Base-by-base conservation (phyloP, 495 filamentous ascomycete species). In the Collariella sp. region DNA sequence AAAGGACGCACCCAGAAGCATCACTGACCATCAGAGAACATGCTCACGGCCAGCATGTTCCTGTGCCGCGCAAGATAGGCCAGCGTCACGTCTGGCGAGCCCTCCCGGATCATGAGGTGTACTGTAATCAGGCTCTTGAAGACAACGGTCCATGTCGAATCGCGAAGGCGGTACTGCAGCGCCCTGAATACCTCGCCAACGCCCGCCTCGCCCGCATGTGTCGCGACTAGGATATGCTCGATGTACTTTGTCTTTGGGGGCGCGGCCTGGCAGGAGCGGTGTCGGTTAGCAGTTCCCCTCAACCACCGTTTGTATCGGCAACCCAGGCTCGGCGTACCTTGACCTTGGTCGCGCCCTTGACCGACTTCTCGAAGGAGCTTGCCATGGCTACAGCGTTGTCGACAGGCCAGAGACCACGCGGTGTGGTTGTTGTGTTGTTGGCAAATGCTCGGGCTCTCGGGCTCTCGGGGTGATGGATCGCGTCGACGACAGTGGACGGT, bases 191-290 rank as follows among this genome's bases (percentile, higher is more conserved):
- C 87, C 70, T 99, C 93, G 40, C 85, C 94, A 44, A 99, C 89
- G 53, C 94, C 93, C 15, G 89, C 87, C 67, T 99, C 93, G 57
- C 93, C 93, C 5, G 89, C 82, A 70, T 96, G 89, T 31, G 93
- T 99, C 56, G 93, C 94, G 61, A 95, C 79, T 18, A 99, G 79
- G 66, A 99, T 96, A 64, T 96, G 89, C 68, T 99, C 94, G 73
- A 99, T 91, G 75, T 99, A 98, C 76, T 99, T 99, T 45, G 94
- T 91, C 76, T 99, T 99, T 20, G 93, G 93, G 55, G 93, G 86
- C 48, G 94, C 93, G 71, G 90, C 86, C 87, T 95, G 48, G 40
- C 11, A 15, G n/a, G 16, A 35, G 43, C 40, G 45, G 20, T 19
- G 42, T 36, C 24, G 36, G 55, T 65, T 24, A 63, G 57, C 48